phyloP scores from a whole-genome alignment of 352 stramenopile genomes.

The Thraustochytrium striatum region DNA sequence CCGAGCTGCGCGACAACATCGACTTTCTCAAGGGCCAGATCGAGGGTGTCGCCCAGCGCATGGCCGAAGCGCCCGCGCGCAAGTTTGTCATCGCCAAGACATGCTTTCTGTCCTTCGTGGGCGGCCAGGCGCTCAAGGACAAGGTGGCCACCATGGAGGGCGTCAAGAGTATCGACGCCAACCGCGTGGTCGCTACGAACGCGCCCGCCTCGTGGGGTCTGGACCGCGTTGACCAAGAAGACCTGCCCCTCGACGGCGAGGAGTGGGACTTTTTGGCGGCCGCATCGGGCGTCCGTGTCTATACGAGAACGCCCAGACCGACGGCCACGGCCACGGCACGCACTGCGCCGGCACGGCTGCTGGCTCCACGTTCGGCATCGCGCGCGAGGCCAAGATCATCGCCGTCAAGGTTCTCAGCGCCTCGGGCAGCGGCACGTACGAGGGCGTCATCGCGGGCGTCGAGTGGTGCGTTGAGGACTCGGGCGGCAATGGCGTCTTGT shows the following conservation, averaged over 20 bases:
- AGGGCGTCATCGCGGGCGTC: constrained; percentile 19
- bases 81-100: no score
- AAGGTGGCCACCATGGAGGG: no score
- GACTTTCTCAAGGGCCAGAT: no score
- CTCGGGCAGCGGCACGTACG: constrained; percentile 6
- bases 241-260: constrained; percentile 4
- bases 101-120: no score
- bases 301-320: not conserved
- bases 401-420: constrained; percentile 37
- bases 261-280: constrained; percentile 32
- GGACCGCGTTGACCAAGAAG: constrained; percentile 38
- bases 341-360: constrained; percentile 49
- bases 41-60: no score
- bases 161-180: not conserved
- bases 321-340: constrained; percentile 46
- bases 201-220: constrained; percentile 19
- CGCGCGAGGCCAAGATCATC: constrained; percentile 28
- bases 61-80: no score
- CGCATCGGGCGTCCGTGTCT: not conserved
- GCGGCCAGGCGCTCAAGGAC: no score
- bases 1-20: no score
- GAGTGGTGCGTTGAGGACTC: no score
- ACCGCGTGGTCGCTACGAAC: not conserved
- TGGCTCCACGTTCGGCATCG: constrained; percentile 33
- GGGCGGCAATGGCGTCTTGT: constrained; percentile 13